phyloP scores from a whole-genome alignment of 768 basidiomycete species.

The Auricularia sp. region DNA sequence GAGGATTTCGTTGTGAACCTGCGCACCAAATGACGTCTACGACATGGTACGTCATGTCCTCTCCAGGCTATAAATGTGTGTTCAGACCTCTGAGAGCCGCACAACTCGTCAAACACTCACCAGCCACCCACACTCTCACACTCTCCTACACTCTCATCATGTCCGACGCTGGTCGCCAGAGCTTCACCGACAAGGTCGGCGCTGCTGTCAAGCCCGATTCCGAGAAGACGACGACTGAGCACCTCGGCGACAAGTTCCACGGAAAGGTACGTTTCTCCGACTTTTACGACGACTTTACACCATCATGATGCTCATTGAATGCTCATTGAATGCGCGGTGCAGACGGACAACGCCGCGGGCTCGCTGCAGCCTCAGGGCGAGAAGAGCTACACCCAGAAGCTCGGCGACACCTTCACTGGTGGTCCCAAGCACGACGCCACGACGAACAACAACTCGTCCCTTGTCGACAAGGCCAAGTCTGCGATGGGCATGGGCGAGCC shows the following conservation, averaged over 20 bases:
- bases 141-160: conserved; percentile 20
- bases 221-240: conserved; percentile 17
- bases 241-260: conserved; percentile 47
- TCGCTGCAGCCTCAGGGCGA: conserved; percentile 42
- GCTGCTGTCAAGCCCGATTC: conserved; percentile 33
- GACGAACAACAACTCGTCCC: conserved; percentile 17
- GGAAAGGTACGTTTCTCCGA: conserved; percentile 17
- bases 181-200: conserved; percentile 45
- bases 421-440: conserved; percentile 34
- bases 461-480: conserved; percentile 43
- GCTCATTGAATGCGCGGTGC: too few relatives aligned
- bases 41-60: too few relatives aligned
- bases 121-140: neutral
- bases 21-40: too few relatives aligned
- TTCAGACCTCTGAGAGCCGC: too few relatives aligned
- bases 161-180: conserved; percentile 49
- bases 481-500: conserved; percentile 33
- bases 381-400: conserved; percentile 42
- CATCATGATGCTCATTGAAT: too few relatives aligned
- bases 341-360: conserved; percentile 35
- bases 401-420: conserved; percentile 36
- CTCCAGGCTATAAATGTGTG: too few relatives aligned
- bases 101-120: too few relatives aligned
- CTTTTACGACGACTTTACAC: too few relatives aligned
- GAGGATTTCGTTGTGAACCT: too few relatives aligned